phyloP scores from a whole-genome alignment of 2,329 filamentous ascomycete species.

The Aspergillus tanneri region DNA sequence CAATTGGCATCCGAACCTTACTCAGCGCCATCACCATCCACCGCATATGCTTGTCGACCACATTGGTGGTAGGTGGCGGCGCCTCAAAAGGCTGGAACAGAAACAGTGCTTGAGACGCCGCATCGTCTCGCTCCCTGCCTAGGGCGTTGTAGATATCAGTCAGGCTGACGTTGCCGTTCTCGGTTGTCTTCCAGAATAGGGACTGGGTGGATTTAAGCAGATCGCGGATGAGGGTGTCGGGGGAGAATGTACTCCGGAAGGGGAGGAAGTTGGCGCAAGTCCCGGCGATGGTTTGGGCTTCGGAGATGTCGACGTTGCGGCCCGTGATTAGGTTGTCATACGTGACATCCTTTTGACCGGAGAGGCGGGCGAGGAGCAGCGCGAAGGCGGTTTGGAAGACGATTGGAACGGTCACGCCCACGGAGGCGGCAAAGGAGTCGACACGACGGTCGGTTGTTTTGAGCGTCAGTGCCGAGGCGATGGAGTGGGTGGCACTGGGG shows the following conservation, averaged over 20 bases:
- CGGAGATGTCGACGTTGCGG: slow-evolving; percentile 6
- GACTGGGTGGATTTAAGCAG: not conserved
- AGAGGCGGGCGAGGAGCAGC: slow-evolving; percentile 2
- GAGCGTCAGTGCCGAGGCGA: not conserved
- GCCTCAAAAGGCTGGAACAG: slow-evolving; percentile 7
- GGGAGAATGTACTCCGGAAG: not conserved
- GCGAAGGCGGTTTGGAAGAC: slow-evolving; percentile 7
- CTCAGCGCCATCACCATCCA: slow-evolving; percentile 3
- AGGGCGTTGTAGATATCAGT: not conserved
- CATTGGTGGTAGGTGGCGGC: not conserved
- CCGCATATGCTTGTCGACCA: not conserved
- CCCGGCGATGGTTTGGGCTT: slow-evolving; percentile 2
- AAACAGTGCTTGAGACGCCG: not conserved
- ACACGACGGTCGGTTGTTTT: not conserved
- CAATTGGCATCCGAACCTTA: not conserved
- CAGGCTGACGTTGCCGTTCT: slow-evolving; percentile 5
- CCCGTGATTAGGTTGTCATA: slow-evolving; percentile 4
- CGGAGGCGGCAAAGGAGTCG: not conserved
- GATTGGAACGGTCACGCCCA: slow-evolving; percentile 4
- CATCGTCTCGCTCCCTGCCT: not conserved
- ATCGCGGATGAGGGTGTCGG: not conserved
- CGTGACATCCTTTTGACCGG: not conserved
- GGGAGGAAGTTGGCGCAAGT: slow-evolving; percentile 8
- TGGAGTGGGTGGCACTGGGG: not conserved
- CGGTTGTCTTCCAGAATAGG: slow-evolving; percentile 5